Conservation (phyloP, 192 early-diverging fungal genomes). For the Entomortierella lignicola region DNA sequence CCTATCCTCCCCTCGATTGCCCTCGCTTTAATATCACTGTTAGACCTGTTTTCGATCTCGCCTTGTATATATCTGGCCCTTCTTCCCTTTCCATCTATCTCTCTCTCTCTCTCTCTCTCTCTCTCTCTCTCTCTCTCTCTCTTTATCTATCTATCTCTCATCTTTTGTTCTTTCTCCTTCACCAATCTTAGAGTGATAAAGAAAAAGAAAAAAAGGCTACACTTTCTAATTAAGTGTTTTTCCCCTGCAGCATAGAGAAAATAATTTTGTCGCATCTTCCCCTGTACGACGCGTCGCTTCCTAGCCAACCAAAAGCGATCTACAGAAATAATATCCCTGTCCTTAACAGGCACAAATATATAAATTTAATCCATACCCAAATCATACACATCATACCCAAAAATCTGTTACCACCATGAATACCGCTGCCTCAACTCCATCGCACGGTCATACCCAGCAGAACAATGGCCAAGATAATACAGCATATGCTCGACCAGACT, state of each 20-base stretch:
- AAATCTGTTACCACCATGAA: conserved; percentile 24
- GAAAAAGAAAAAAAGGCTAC: too few relatives aligned
- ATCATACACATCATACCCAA: not conserved
- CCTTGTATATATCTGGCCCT: not conserved
- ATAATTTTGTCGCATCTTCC: not conserved
- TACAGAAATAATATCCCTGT: not conserved
- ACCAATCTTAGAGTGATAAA: too few relatives aligned
- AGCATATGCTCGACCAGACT: conserved; percentile 18
- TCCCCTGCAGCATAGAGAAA: not conserved
- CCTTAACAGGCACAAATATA: not conserved
- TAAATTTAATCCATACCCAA: too few relatives aligned
- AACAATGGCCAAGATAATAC: conserved; percentile 5
- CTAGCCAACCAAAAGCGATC: conserved; percentile 8
- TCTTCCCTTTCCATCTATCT: not conserved
- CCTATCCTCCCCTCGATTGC: not conserved
- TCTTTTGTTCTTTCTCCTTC: not conserved
- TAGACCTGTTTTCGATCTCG: not conserved
- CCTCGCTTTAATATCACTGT: not conserved
- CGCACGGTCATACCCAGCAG: conserved; percentile 4
- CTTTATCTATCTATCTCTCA: not conserved
- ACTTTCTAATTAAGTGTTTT: not conserved
- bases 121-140: not conserved
- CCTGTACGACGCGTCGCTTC: conserved; percentile 8
- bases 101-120: not conserved
- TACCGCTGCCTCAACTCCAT: conserved; percentile 25